Evolutionary conservation across 2,329 filamentous ascomycete genomes (phyloP).

Genomic region (Venturia aucupariae): DNA sequence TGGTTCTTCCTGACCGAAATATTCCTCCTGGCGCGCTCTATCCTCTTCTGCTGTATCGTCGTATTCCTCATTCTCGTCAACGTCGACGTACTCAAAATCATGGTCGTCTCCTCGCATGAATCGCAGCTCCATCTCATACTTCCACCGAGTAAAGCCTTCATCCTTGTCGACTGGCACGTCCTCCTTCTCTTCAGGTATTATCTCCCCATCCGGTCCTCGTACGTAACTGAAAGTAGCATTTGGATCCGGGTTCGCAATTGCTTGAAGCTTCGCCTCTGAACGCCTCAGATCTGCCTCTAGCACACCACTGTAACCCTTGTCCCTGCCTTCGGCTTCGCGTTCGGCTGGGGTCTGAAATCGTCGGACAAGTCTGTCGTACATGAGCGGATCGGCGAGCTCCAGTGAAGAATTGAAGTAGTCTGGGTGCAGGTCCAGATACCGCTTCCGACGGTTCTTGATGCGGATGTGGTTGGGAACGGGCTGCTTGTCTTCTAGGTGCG

Average conservation of each 20-base stretch:
- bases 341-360: constrained; percentile 66
- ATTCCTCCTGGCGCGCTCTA: constrained; percentile 60
- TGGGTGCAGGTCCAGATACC: constrained; percentile 63
- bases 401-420: constrained; percentile 59
- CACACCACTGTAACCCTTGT: constrained; percentile 68
- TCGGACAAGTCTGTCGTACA: constrained; percentile 74
- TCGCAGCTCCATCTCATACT: constrained; percentile 59
- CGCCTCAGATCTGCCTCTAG: constrained; percentile 69
- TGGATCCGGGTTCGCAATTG: constrained; percentile 45
- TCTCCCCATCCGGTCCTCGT: constrained; percentile 45
- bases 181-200: constrained; percentile 49
- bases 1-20: constrained; percentile 72
- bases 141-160: constrained; percentile 62
- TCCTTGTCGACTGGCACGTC: constrained; percentile 50
- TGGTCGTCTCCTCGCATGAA: constrained; percentile 67
- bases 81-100: constrained; percentile 65
- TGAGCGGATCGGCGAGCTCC: constrained; percentile 64
- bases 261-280: constrained; percentile 64
- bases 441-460: constrained; percentile 66
- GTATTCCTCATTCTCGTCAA: constrained; percentile 64
- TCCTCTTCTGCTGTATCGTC: constrained; percentile 55
- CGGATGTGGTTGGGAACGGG: constrained; percentile 36
- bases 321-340: constrained; percentile 61
- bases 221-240: constrained; percentile 41
- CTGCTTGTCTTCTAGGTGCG: not conserved